These are phyloP conservation scores for Alliaria petiolata DNA, from an alignment of 345 rosid genomes.

Conservation along the genomic window DNA sequence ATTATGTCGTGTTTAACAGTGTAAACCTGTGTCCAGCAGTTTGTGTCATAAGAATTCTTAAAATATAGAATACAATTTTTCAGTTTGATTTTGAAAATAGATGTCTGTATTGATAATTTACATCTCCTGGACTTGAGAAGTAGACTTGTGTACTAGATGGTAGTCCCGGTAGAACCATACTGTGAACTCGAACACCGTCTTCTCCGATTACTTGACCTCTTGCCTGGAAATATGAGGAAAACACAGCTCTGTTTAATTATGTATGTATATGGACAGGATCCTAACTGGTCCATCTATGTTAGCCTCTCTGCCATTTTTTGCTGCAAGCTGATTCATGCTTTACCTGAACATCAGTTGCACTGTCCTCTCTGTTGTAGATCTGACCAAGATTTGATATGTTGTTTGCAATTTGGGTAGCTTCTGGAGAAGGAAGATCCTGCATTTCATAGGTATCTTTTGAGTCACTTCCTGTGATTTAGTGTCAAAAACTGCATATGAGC, in stretches of 20 bases:
- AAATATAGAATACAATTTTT: too few relatives aligned
- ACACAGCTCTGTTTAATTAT: neutral
- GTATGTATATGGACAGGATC: conserved; percentile 3
- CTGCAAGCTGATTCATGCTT: conserved; percentile 16
- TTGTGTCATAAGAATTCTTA: neutral
- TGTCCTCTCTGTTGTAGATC: conserved; percentile 81
- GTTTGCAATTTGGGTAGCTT: conserved; percentile 72
- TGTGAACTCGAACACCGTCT: conserved; percentile 90
- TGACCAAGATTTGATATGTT: conserved; percentile 92
- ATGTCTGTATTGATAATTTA: neutral
- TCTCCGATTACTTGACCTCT: conserved; percentile 92
- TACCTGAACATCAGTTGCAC: conserved; percentile 66
- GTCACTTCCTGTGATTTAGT: neutral
- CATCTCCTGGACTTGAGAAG: conserved; percentile 93
- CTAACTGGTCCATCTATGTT: neutral
- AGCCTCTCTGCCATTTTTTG: too few relatives aligned
- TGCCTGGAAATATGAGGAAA: conserved; percentile 43
- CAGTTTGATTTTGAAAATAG: neutral
- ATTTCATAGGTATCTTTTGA: conserved; percentile 12
- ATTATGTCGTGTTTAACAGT: conserved; percentile 81
- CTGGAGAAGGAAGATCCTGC: conserved; percentile 92
- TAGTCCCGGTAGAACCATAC: conserved; percentile 92
- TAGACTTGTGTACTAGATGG: conserved; percentile 79
- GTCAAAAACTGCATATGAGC: conserved; percentile 2
- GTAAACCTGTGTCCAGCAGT: conserved; percentile 53